A percentile compares a stretch with the other conserved stretches of the same genome.
Conservation (phyloP, 345 rosid species). For the Eucalyptus albens region DNA sequence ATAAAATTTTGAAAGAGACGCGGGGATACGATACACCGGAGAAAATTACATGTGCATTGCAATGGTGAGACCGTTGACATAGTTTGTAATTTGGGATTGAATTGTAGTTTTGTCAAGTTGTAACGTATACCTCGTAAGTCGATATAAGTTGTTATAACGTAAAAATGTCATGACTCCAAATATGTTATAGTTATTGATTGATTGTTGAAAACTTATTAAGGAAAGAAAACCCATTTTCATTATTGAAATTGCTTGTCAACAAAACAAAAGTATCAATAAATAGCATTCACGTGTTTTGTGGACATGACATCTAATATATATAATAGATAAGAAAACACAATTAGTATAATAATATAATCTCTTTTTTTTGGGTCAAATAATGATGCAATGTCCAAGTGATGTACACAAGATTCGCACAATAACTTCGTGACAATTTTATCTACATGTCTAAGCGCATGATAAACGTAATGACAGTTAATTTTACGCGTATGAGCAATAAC, state of each 20-base stretch:
- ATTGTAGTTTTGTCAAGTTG: background rate
- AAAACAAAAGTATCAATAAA: background rate
- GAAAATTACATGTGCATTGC: background rate
- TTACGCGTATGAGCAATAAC: fast-evolving
- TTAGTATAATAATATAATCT: too few relatives aligned
- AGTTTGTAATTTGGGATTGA: background rate
- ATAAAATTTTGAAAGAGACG: background rate
- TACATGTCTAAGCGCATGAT: background rate
- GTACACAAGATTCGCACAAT: too few relatives aligned
- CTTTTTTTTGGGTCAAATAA: background rate
- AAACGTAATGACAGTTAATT: background rate
- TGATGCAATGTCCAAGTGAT: background rate
- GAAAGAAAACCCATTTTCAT: fast-evolving
- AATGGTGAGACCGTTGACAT: background rate
- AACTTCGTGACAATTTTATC: background rate
- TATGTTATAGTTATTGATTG: fast-evolving
- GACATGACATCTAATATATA: background rate
- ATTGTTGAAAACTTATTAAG: background rate
- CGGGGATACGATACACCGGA: background rate
- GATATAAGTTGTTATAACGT: background rate
- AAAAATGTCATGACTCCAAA: fast-evolving
- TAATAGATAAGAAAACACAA: background rate
- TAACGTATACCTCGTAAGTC: fast-evolving
- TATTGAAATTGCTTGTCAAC: fast-evolving
- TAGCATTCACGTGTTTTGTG: fast-evolving